Base-by-base conservation (phyloP, 75 land plant genomes). In the Sequoia sempervirens region DNA sequence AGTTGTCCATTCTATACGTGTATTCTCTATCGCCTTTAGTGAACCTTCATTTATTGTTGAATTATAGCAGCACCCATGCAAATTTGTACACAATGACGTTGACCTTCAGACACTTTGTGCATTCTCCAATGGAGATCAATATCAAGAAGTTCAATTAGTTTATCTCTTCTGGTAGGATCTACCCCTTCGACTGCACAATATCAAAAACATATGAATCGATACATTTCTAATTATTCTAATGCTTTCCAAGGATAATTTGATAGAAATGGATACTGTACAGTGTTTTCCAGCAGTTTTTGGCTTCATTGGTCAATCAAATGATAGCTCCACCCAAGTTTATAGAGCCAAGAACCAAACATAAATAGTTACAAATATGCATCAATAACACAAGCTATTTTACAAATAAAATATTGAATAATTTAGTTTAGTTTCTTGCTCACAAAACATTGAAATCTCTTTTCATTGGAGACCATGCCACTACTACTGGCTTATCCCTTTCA, bases 71-170 rank as follows among this genome's bases (percentile, higher is more conserved):
- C n/a, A 41, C 98, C 98, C 99, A 97, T 93, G 82, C 99, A 97
- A 2, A 97, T 96, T 83, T 97, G 99, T 64, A 97, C 99, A 36
- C 99, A 86, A 15, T 98, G 91, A 12, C 99, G 88, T 84, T 97
- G 99, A 36, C 99, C 99, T 89, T 97, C 99, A 40, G 99, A 97
- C 38, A 97, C 99, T 84, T 95, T 97, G 84, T 97, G 99, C 99
- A 97, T 97, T 84, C 94, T 86, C 99, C 99, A 97, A 20, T 88
- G 89, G 45, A 97, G 86, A 86, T 97, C 93, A 80, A 97, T 96
- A 82, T 96, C 99, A 80, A 96, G 93, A 43, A 96, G 89, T 53
- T 95, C 94, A 87, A 97, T 93, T 80, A 97, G 84, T 81, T 84
- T 92, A 34, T 94, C 97, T 86, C 99, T 88, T 82, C 99, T 87